phyloP scores from a whole-genome alignment of 202 grass and related monocot species.

The Setaria italica region DNA sequence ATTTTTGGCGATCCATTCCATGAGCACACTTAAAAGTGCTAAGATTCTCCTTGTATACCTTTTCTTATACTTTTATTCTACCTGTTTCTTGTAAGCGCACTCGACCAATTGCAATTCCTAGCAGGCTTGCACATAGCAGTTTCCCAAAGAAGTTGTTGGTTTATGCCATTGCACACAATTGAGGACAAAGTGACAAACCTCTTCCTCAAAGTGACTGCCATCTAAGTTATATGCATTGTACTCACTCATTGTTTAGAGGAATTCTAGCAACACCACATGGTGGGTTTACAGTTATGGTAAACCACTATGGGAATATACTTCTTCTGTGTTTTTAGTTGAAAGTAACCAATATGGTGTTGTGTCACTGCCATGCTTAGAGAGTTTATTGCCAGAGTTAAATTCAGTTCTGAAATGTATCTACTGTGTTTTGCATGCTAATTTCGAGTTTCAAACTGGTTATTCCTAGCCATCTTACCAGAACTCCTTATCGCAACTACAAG shows the following conservation, averaged over 20 bases:
- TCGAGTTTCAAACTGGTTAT: background rate
- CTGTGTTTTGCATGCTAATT: constrained; percentile 10
- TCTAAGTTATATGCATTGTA: background rate
- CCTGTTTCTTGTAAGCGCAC: background rate
- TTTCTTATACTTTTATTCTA: background rate
- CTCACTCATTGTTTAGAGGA: background rate
- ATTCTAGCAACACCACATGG: background rate
- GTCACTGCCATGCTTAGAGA: background rate
- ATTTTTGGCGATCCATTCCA: background rate
- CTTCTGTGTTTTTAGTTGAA: background rate
- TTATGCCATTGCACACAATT: background rate
- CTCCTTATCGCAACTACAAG: background rate
- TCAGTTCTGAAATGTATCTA: background rate
- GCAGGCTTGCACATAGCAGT: background rate
- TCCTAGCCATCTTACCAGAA: background rate
- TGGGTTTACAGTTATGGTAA: background rate
- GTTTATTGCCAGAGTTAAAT: background rate
- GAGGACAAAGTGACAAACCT: too few relatives aligned
- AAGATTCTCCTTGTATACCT: background rate
- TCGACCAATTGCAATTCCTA: background rate
- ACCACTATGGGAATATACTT: background rate
- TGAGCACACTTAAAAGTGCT: background rate
- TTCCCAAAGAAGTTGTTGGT: background rate
- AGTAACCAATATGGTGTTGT: background rate
- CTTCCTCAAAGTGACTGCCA: background rate